phyloP scores from a whole-genome alignment of 495 filamentous ascomycete species.

The Podospora pseudoanserina region DNA sequence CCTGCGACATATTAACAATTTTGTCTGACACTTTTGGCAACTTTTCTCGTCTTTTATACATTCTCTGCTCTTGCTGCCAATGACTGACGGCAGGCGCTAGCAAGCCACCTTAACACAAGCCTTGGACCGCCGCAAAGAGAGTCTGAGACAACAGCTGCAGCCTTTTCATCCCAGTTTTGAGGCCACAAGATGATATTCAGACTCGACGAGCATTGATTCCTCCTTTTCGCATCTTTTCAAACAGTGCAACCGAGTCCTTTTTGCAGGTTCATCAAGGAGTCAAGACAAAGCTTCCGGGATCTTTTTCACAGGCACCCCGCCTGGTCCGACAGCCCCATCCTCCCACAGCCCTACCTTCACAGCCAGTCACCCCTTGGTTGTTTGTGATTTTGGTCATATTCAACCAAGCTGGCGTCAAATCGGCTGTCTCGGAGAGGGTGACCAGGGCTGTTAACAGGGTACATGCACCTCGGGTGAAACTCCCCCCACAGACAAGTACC shows the following conservation, averaged over 20 bases:
- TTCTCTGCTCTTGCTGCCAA: not conserved
- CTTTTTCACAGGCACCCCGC: not conserved
- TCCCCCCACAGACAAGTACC: constrained; percentile 12
- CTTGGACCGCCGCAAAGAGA: not conserved
- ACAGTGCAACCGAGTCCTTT: not conserved
- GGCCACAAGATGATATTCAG: not conserved
- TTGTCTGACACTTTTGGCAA: not conserved
- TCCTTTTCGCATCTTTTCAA: not conserved
- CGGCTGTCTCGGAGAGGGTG: not conserved
- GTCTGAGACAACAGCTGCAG: not conserved
- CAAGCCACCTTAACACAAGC: not conserved
- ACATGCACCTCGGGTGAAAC: constrained; percentile 2
- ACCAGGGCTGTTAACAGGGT: constrained; percentile 18
- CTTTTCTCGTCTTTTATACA: not conserved
- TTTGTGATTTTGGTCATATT: not conserved
- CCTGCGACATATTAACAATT: not conserved
- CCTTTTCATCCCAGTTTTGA: not conserved
- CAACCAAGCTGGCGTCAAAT: not conserved
- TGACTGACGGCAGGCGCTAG: not conserved
- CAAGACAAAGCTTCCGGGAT: not conserved
- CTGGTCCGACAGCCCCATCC: not conserved
- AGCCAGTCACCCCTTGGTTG: not conserved
- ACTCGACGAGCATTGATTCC: not conserved
- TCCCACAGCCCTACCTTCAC: not conserved
- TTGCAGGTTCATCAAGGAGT: not conserved